These are phyloP conservation scores for Gillenia trifoliata DNA, from an alignment of 306 rosid species.

Conservation along the genomic window DNA sequence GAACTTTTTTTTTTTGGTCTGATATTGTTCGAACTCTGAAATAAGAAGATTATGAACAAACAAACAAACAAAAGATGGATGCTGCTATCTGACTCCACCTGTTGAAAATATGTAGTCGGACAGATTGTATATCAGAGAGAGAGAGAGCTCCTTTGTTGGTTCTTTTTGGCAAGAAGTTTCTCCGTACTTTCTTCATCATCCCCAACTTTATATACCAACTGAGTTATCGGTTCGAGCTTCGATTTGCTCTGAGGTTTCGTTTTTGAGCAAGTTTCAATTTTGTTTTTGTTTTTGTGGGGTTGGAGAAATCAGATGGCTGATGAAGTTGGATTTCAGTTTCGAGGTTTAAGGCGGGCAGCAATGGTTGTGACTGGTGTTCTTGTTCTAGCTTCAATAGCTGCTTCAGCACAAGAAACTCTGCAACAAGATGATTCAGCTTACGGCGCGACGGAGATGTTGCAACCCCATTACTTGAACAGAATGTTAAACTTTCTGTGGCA, in stretches of 20 bases:
- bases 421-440: constrained; percentile 17
- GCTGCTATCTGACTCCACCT: background rate
- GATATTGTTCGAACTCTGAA: no score
- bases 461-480: constrained; percentile 15
- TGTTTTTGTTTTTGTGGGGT: no score
- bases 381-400: constrained; percentile 29
- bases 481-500: constrained; percentile 43
- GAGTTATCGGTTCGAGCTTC: no score
- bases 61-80: background rate
- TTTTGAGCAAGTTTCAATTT: background rate
- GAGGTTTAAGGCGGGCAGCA: constrained; percentile 27
- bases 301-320: constrained; percentile 9
- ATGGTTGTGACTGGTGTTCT: constrained; percentile 21
- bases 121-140: background rate
- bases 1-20: no score
- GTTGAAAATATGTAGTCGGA: no score
- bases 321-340: constrained; percentile 21
- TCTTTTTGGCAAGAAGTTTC: background rate
- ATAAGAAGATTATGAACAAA: background rate
- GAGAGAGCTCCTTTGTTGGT: background rate
- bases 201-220: background rate
- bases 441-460: constrained; percentile 4
- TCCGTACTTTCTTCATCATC: constrained; percentile 3
- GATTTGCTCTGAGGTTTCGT: background rate
- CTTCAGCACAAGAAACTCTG: constrained; percentile 33